Conservation (phyloP, 2,329 filamentous ascomycete genomes). For the Fusarium austroafricanum region DNA sequence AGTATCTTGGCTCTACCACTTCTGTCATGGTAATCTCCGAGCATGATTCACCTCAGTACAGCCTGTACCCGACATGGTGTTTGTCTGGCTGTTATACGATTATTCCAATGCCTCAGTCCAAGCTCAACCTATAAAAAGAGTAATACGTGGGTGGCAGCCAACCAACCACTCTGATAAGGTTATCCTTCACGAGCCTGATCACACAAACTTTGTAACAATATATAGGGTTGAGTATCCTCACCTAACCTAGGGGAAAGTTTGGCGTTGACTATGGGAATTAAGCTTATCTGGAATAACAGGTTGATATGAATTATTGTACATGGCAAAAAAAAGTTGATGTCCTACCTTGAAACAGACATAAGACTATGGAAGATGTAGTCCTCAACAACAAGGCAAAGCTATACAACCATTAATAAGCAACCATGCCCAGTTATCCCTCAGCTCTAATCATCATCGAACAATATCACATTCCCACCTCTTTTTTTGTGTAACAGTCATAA, state of each 20-base stretch:
- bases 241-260: background rate
- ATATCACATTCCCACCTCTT: background rate
- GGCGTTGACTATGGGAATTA: background rate
- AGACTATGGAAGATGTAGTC: background rate
- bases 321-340: background rate
- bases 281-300: background rate
- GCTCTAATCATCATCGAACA: background rate
- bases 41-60: background rate
- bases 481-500: background rate
- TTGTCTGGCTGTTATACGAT: background rate
- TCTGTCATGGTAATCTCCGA: constrained; percentile 7
- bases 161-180: background rate
- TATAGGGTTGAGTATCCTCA: background rate
- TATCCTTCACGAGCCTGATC: background rate
- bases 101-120: background rate
- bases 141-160: background rate
- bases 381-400: background rate
- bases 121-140: background rate
- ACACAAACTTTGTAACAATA: background rate
- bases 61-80: background rate
- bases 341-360: background rate
- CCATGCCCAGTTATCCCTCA: background rate
- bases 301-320: background rate
- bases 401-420: background rate
- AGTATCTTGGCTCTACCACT: constrained; percentile 2